phyloP scores from a whole-genome alignment of 208 protist species.

The Acanthamoeba healyi region DNA sequence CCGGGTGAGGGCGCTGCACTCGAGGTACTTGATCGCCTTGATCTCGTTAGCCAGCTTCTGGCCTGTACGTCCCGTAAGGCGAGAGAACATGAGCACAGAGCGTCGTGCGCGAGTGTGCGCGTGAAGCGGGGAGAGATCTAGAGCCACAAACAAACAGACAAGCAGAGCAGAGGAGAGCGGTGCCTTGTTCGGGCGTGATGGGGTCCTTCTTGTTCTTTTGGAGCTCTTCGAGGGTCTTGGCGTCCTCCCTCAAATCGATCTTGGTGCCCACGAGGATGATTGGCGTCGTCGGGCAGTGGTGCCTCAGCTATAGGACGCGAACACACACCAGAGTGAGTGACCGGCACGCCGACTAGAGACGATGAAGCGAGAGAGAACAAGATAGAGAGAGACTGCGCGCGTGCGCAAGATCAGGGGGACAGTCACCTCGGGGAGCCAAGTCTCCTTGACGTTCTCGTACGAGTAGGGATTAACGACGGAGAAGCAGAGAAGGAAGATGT shows the following conservation, averaged over 20 bases:
- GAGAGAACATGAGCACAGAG: conserved; percentile 89
- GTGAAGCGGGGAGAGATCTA: too few relatives aligned
- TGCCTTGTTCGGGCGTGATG: conserved; percentile 78
- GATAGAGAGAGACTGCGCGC: not conserved
- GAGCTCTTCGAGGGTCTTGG: conserved; percentile 81
- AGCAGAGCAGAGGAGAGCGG: conserved; percentile 90
- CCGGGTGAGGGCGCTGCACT: conserved; percentile 94
- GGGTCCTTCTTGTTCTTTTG: conserved; percentile 78
- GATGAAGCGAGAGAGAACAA: conserved; percentile 12
- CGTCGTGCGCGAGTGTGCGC: conserved; percentile 89
- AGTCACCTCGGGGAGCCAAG: conserved; percentile 48
- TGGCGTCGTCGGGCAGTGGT: conserved; percentile 77
- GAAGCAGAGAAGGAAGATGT: conserved; percentile 93
- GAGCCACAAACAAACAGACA: conserved; percentile 83
- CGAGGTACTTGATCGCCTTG: conserved; percentile 91
- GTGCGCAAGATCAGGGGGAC: not conserved
- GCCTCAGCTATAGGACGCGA: conserved; percentile 72
- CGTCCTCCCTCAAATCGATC: conserved; percentile 85
- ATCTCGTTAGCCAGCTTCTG: conserved; percentile 89
- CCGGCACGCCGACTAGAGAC: conserved; percentile 73
- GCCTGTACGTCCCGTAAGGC: not conserved
- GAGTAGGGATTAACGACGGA: conserved; percentile 87
- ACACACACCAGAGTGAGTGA: not conserved
- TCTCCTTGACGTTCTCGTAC: conserved; percentile 89
- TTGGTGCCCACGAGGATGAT: conserved; percentile 88